A percentile compares a stretch with the other conserved stretches of the same genome.
These are phyloP conservation scores for Rhodotorula diobovata DNA, from an alignment of 768 basidiomycete species.

Conservation along the genomic window DNA sequence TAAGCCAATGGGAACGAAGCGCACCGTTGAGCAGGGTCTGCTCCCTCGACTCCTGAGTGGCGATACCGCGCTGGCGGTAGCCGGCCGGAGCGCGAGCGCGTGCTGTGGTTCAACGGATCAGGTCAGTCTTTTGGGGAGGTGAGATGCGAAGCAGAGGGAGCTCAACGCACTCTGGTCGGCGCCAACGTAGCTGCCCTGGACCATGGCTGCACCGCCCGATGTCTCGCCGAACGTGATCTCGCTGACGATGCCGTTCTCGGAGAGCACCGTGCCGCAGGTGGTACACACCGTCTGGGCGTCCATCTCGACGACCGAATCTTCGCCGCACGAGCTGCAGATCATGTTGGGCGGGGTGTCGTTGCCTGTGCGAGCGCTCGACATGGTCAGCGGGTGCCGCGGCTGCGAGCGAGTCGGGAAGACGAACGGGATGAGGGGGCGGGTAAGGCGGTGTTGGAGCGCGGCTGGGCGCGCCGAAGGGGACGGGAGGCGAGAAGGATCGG, in stretches of 20 bases:
- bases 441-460: too few species aligned
- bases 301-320: constrained; percentile 34
- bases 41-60: constrained; percentile 75
- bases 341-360: not conserved
- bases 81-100: constrained; percentile 53
- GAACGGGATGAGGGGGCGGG: too few species aligned
- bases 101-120: constrained; percentile 51
- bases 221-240: constrained; percentile 96
- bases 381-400: too few species aligned
- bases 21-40: constrained; percentile 85
- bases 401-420: too few species aligned
- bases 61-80: constrained; percentile 55
- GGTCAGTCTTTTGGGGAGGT: too few species aligned
- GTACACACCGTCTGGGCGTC: constrained; percentile 38
- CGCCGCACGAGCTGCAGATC: constrained; percentile 37
- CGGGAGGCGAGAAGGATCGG: too few species aligned
- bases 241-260: constrained; percentile 88
- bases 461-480: too few species aligned
- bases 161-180: constrained; percentile 75
- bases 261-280: constrained; percentile 54
- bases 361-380: too few species aligned
- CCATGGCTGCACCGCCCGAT: constrained; percentile 84
- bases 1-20: constrained; percentile 37
- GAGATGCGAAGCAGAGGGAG: too few species aligned
- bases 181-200: constrained; percentile 86